These are phyloP conservation scores for Aspergillus kassunensis DNA, from an alignment of 495 filamentous ascomycete species.

Conservation along the genomic window DNA sequence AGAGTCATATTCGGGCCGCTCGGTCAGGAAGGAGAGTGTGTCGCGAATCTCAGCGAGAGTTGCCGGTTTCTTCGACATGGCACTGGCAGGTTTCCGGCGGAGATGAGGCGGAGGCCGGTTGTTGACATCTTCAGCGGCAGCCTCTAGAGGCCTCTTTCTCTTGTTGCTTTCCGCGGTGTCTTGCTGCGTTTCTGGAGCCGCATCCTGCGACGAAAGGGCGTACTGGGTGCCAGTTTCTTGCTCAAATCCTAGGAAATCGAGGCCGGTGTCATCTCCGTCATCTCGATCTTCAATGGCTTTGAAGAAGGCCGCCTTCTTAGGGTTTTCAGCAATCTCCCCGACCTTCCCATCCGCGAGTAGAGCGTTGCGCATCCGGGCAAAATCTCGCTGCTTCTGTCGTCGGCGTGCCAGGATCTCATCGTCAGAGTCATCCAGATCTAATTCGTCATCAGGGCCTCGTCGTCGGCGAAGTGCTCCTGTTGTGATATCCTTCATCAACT, in stretches of 20 bases:
- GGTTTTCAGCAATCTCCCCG: constrained; percentile 84
- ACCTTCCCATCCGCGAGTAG: constrained; percentile 88
- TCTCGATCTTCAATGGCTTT: constrained; percentile 81
- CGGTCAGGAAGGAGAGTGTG: constrained; percentile 75
- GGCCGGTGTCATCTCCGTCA: constrained; percentile 71
- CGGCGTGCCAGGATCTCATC: constrained; percentile 75
- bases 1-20: constrained; percentile 60
- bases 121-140: constrained; percentile 38
- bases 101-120: constrained; percentile 59
- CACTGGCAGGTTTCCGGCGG: constrained; percentile 57
- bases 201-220: constrained; percentile 45
- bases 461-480: constrained; percentile 80
- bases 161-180: constrained; percentile 41
- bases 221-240: constrained; percentile 40
- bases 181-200: constrained; percentile 23
- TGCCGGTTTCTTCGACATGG: constrained; percentile 57
- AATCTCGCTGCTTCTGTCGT: constrained; percentile 78
- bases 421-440: constrained; percentile 82
- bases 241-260: constrained; percentile 64
- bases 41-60: constrained; percentile 75
- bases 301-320: constrained; percentile 86
- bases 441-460: constrained; percentile 64
- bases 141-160: constrained; percentile 51
- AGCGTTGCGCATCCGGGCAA: constrained; percentile 86
- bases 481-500: constrained; percentile 87